A percentile compares a stretch with the other conserved stretches of the same genome.
Evolutionary conservation across 768 basidiomycete genomes (phyloP).

Genomic region (Sutorius australiensis): DNA sequence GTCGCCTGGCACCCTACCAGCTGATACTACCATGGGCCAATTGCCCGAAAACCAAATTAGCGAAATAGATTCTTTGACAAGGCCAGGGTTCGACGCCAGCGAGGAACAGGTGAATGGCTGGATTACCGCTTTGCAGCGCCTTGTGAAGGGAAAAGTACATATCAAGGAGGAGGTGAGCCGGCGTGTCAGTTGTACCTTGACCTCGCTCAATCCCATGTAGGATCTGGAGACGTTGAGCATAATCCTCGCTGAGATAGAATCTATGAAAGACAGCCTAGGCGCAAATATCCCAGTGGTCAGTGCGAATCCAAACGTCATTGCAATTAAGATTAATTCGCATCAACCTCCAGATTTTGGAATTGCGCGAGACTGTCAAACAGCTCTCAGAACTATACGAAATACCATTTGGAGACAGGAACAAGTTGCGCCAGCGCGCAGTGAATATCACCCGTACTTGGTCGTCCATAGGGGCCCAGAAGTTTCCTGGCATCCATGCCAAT

Average conservation of each 20-base stretch:
- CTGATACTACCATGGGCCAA: background rate
- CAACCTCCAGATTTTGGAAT: slow-evolving; percentile 14
- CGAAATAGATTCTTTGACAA: background rate
- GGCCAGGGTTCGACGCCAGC: background rate
- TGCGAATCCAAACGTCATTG: background rate
- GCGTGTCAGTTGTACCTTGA: background rate
- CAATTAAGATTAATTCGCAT: slow-evolving; percentile 1
- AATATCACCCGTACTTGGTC: slow-evolving; percentile 16
- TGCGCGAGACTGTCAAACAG: slow-evolving; percentile 21
- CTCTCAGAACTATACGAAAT: slow-evolving; percentile 27
- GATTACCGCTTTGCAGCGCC: slow-evolving; percentile 27
- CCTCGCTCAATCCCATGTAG: slow-evolving; percentile 10
- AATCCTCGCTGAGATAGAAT: slow-evolving; percentile 30
- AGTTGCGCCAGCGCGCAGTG: slow-evolving; percentile 22
- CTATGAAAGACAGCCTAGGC: slow-evolving; percentile 14
- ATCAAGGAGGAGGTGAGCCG: slow-evolving; percentile 21
- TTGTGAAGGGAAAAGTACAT: slow-evolving; percentile 27
- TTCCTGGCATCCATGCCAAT: background rate
- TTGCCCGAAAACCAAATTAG: background rate
- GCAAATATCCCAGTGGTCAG: slow-evolving; percentile 13
- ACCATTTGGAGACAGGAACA: slow-evolving; percentile 29
- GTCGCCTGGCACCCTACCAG: slow-evolving; percentile 9
- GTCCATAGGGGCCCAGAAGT: background rate
- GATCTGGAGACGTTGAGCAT: slow-evolving; percentile 26
- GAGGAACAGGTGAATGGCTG: slow-evolving; percentile 16